phyloP scores from a whole-genome alignment of 148 eudicot genomes.

The Arctostaphylos glauca region DNA sequence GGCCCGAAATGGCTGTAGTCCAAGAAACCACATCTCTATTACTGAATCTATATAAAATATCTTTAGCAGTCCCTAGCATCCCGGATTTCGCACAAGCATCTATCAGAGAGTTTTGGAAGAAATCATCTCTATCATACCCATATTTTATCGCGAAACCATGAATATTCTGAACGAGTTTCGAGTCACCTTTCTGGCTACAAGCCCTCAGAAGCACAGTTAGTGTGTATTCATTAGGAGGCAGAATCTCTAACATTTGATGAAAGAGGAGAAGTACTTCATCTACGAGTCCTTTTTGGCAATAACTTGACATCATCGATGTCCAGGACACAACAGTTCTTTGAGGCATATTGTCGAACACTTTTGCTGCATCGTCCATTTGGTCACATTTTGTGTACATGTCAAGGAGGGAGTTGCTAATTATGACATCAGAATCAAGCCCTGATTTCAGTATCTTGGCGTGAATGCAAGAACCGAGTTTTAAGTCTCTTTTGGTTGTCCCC shows the following conservation, averaged over 20 bases:
- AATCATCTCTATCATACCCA: conserved; percentile 20
- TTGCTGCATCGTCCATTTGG: conserved; percentile 17
- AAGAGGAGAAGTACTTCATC: conserved; percentile 26
- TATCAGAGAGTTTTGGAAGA: conserved; percentile 25
- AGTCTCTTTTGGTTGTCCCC: background rate
- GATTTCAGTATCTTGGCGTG: conserved; percentile 21
- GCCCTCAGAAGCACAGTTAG: conserved; percentile 26
- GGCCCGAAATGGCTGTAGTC: conserved; percentile 29
- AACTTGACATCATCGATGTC: conserved; percentile 29
- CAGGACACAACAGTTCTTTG: conserved; percentile 25
- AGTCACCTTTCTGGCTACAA: conserved; percentile 8
- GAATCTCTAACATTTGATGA: conserved; percentile 7
- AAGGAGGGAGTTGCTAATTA: conserved; percentile 21
- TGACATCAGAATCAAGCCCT: conserved; percentile 14
- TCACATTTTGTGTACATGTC: conserved; percentile 25
- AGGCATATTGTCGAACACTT: conserved; percentile 29
- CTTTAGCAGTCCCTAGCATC: conserved; percentile 19
- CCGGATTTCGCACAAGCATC: conserved; percentile 29
- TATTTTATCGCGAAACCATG: conserved; percentile 21
- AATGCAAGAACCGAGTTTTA: conserved; percentile 20
- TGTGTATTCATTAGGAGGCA: conserved; percentile 24
- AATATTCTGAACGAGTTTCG: conserved; percentile 10
- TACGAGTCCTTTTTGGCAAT: conserved; percentile 4
- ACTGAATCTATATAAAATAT: conserved; percentile 7
- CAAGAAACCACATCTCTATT: conserved; percentile 30